phyloP scores from a whole-genome alignment of 495 filamentous ascomycete genomes.

The Penicillium cosmopolitanum region DNA sequence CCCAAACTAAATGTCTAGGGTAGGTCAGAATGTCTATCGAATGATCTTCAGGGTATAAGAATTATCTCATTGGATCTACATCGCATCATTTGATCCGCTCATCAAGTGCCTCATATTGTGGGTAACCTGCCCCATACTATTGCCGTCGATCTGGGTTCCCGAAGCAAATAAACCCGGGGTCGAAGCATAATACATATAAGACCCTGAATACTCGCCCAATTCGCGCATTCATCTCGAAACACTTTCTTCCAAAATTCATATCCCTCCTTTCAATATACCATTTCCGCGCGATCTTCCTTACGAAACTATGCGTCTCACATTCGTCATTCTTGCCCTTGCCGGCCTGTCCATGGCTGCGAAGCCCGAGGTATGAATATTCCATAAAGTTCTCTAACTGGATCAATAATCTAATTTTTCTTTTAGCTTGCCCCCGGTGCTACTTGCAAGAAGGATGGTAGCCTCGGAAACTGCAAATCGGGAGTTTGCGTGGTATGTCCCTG shows the following conservation, averaged over 20 bases:
- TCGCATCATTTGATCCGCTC: constrained; percentile 1
- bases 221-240: too few species aligned
- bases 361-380: background rate
- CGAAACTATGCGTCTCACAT: background rate
- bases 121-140: background rate
- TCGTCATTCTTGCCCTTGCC: background rate
- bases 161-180: background rate
- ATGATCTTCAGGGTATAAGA: background rate
- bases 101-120: background rate
- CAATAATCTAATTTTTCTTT: background rate
- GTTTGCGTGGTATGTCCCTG: background rate
- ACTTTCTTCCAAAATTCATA: background rate
- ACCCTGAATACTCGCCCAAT: too few species aligned
- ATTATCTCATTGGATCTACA: background rate
- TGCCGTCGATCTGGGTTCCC: background rate
- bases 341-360: background rate
- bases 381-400: background rate
- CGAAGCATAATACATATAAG: too few species aligned
- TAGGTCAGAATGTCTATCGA: background rate
- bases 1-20: background rate
- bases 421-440: background rate
- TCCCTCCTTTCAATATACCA: background rate
- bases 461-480: background rate
- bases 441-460: background rate
- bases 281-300: background rate